Evolutionary conservation across 257 asterid species (phyloP).

Genomic region (Henckelia pumila): DNA sequence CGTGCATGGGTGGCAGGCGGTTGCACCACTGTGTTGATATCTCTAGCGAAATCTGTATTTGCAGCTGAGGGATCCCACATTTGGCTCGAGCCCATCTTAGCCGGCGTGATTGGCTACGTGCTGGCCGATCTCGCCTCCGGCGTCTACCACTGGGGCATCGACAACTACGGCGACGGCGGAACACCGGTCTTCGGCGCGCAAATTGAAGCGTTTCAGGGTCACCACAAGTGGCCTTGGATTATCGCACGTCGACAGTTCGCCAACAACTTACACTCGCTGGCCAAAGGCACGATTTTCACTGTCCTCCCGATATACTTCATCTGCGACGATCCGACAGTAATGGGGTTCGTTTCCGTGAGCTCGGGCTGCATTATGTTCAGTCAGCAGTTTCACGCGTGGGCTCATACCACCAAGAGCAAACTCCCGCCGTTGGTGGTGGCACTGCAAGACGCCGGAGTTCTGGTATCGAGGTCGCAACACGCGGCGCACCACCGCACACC

Average conservation of each 20-base stretch:
- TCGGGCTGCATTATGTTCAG: conserved; percentile 69
- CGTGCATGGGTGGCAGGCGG: conserved; percentile 77
- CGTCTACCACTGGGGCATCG: conserved; percentile 89
- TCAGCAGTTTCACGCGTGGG: conserved; percentile 79
- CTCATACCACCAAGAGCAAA: conserved; percentile 64
- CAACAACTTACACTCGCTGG: conserved; percentile 63
- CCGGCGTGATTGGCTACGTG: conserved; percentile 62
- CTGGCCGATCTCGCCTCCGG: conserved; percentile 79
- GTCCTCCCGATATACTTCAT: conserved; percentile 50
- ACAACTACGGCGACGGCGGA: conserved; percentile 65
- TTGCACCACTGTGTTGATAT: conserved; percentile 62
- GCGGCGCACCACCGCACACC: conserved; percentile 83
- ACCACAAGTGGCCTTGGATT: conserved; percentile 84
- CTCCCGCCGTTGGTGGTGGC: conserved; percentile 65
- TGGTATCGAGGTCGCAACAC: conserved; percentile 62
- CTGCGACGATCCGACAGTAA: conserved; percentile 38
- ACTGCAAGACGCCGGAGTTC: conserved; percentile 68
- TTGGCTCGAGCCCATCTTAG: conserved; percentile 57
- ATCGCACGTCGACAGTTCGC: conserved; percentile 80
- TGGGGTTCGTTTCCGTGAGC: conserved; percentile 54
- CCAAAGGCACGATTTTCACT: conserved; percentile 43
- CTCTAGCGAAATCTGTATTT: conserved; percentile 49
- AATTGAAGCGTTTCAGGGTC: conserved; percentile 82
- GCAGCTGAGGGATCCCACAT: conserved; percentile 40
- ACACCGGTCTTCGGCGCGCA: conserved; percentile 70